Evolutionary conservation across 2,329 filamentous ascomycete genomes (phyloP).

Genomic region (Penicillium palitans): DNA sequence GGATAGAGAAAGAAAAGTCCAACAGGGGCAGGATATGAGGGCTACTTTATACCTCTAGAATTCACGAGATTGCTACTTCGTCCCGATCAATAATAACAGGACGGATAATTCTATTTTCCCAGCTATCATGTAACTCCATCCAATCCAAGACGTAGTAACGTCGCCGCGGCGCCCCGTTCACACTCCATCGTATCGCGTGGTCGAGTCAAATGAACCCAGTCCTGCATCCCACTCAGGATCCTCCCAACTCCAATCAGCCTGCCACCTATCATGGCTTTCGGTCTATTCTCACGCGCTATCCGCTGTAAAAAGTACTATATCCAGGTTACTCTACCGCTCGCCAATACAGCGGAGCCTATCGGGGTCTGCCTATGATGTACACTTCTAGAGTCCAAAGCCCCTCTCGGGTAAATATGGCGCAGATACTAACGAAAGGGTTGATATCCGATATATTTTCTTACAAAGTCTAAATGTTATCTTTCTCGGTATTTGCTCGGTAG

Average conservation of each 20-base stretch:
- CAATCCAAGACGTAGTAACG: conserved; percentile 9
- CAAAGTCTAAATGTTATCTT: background rate
- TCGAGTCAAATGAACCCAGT: conserved; percentile 22
- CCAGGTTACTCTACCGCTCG: conserved; percentile 16
- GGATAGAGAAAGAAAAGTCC: conserved; percentile 4
- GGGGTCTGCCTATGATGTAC: conserved; percentile 1
- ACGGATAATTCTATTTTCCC: background rate
- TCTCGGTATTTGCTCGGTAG: conserved; percentile 4
- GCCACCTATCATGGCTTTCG: conserved; percentile 3
- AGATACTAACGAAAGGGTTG: background rate
- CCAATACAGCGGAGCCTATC: conserved; percentile 14
- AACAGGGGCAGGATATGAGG: conserved; percentile 2
- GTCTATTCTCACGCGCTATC: conserved; percentile 22
- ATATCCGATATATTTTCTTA: conserved; percentile 23
- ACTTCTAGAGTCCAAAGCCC: background rate
- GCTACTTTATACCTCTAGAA: conserved; percentile 22
- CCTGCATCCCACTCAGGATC: conserved; percentile 10
- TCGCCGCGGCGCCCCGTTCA: conserved; percentile 7
- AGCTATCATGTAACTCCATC: conserved; percentile 3
- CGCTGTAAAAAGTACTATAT: conserved; percentile 9
- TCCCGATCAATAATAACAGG: background rate
- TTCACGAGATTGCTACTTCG: background rate
- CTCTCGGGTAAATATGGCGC: background rate
- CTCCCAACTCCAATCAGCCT: conserved; percentile 5
- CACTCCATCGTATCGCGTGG: conserved; percentile 21